Evolutionary conservation across 106 monocot species (phyloP).

Genomic region (Platanthera zijinensis): DNA sequence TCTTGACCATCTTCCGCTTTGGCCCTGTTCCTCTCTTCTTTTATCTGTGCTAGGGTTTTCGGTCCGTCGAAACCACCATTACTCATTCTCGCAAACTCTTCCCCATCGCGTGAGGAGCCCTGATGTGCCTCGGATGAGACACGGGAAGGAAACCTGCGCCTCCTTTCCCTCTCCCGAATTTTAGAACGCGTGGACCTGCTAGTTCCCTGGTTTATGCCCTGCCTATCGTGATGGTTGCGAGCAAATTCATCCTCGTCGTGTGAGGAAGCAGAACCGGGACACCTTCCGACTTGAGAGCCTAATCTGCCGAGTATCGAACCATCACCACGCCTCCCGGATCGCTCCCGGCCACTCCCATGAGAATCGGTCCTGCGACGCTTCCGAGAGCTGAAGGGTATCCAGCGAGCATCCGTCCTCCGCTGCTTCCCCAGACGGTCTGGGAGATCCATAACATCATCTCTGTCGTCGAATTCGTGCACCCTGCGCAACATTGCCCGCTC

Average conservation of each 20-base stretch:
- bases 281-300: conserved; percentile 10
- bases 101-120: background rate
- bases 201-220: conserved; percentile 1
- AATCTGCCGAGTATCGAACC: conserved; percentile 10
- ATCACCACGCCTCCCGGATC: background rate
- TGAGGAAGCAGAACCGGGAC: background rate
- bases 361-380: conserved; percentile 1
- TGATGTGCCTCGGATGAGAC: conserved; percentile 10
- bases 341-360: conserved; percentile 5
- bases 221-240: conserved; percentile 3
- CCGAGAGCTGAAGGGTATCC: background rate
- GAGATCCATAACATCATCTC: conserved; percentile 31
- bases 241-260: background rate
- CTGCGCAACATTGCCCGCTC: conserved; percentile 12
- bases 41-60: conserved; percentile 47
- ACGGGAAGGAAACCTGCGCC: background rate
- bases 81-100: background rate
- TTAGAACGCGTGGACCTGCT: conserved; percentile 7
- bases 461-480: background rate
- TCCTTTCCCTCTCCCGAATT: conserved; percentile 19
- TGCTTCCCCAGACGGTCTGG: conserved; percentile 30
- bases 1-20: background rate
- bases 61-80: conserved; percentile 29
- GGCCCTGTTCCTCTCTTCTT: conserved; percentile 37
- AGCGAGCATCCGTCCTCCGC: conserved; percentile 18